These are phyloP conservation scores for Myriosclerotinia curreyana DNA, from an alignment of 2,329 filamentous ascomycete genomes.

Conservation along the genomic window DNA sequence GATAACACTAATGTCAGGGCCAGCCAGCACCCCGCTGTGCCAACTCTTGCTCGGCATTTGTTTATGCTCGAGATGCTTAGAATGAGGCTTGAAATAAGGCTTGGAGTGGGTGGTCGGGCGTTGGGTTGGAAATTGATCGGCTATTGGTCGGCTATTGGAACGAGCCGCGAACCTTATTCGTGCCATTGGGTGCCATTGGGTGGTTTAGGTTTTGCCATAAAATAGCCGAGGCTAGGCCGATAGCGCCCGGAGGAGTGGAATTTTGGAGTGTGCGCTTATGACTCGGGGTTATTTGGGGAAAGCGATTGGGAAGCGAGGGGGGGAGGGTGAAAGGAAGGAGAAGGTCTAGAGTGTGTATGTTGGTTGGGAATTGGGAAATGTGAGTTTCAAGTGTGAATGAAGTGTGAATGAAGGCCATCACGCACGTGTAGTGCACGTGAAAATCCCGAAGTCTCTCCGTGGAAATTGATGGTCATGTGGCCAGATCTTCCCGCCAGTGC, in stretches of 20 bases:
- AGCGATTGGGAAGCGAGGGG: neutral
- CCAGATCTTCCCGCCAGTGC: neutral
- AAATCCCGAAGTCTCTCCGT: slow-evolving; percentile 4
- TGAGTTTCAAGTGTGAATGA: neutral
- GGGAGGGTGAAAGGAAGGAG: neutral
- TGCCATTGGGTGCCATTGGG: neutral
- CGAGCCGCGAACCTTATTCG: neutral
- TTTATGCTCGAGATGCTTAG: neutral
- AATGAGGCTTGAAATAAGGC: neutral
- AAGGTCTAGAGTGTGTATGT: neutral
- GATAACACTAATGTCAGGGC: slow-evolving; percentile 12
- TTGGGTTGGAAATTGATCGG: neutral
- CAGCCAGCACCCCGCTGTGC: neutral
- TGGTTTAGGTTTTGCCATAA: neutral
- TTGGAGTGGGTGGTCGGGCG: neutral
- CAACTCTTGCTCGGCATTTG: slow-evolving; percentile 1
- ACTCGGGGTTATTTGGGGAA: neutral
- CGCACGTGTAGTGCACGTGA: neutral
- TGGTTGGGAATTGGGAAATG: neutral
- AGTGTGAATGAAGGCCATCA: neutral
- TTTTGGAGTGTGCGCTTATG: neutral
- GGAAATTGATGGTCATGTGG: neutral
- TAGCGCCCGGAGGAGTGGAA: neutral
- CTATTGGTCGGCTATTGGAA: slow-evolving; percentile 2
- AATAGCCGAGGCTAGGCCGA: slow-evolving; percentile 3